These are phyloP conservation scores for Suillus sp. DNA, from an alignment of 768 basidiomycete genomes.

Conservation along the genomic window DNA sequence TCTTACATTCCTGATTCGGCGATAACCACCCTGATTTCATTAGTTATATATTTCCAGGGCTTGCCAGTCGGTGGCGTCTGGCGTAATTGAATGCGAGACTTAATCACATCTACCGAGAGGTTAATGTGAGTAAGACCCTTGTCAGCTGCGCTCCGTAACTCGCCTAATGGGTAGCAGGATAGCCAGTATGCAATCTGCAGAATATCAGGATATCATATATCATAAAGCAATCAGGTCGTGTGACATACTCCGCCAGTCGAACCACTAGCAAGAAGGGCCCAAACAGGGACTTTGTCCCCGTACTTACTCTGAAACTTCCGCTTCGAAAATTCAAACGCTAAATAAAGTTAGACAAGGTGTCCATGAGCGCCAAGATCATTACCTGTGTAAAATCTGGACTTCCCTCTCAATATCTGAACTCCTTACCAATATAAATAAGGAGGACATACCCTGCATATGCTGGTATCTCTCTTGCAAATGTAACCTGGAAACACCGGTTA, in stretches of 20 bases:
- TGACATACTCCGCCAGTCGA: constrained; percentile 76
- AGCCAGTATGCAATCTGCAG: constrained; percentile 87
- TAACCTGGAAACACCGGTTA: constrained; percentile 54
- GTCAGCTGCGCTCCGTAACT: not conserved
- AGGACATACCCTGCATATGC: constrained; percentile 78
- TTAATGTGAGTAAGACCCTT: not conserved
- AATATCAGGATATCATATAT: constrained; percentile 5
- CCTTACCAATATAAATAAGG: not conserved
- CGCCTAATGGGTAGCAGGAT: constrained; percentile 86
- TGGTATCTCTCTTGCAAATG: constrained; percentile 91
- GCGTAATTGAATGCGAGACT: constrained; percentile 86
- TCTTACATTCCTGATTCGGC: constrained; percentile 73
- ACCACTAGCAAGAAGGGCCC: constrained; percentile 83
- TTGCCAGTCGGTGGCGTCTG: constrained; percentile 70
- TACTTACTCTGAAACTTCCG: constrained; percentile 67
- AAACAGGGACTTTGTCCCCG: constrained; percentile 73
- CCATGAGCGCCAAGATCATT: not conserved
- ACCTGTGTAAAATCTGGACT: constrained; percentile 69
- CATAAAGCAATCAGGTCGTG: constrained; percentile 5
- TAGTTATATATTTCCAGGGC: constrained; percentile 73
- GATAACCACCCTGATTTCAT: constrained; percentile 68
- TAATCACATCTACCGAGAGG: constrained; percentile 70
- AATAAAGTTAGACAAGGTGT: not conserved
- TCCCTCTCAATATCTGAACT: constrained; percentile 6
- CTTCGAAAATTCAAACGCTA: constrained; percentile 90